Conservation (phyloP, 2,329 filamentous ascomycete species). For the Arachnomyces sp. region DNA sequence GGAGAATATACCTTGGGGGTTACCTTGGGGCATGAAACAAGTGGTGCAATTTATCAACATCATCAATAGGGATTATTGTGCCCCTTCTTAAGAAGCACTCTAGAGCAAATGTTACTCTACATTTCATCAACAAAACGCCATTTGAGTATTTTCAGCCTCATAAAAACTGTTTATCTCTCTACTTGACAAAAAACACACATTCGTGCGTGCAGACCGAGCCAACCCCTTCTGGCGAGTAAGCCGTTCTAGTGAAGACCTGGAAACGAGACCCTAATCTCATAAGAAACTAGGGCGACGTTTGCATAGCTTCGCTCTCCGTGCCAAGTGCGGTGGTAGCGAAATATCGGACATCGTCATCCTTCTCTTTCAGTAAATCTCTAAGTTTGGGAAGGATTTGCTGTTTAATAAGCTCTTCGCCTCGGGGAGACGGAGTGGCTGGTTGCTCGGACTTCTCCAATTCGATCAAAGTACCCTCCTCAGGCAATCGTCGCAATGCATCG, state of each 20-base stretch:
- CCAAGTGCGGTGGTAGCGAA: constrained; percentile 85
- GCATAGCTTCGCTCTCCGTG: constrained; percentile 46
- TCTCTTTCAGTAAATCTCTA: constrained; percentile 92
- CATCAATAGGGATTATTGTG: too few relatives aligned
- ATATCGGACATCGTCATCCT: constrained; percentile 96
- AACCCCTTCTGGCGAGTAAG: too few relatives aligned
- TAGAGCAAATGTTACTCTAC: constrained; percentile 19
- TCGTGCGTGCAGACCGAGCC: too few relatives aligned
- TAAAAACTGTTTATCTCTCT: constrained; percentile 30
- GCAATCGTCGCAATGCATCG: constrained; percentile 82
- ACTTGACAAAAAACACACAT: constrained; percentile 22
- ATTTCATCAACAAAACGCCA: constrained; percentile 25
- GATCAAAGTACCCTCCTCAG: constrained; percentile 78
- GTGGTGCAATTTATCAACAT: neutral
- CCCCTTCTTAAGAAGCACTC: too few relatives aligned
- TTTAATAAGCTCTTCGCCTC: constrained; percentile 72
- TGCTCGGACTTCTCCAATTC: constrained; percentile 72
- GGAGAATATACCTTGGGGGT: too few relatives aligned
- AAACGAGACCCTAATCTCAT: constrained; percentile 2
- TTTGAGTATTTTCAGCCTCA: constrained; percentile 26
- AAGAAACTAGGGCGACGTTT: constrained; percentile 40
- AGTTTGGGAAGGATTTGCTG: constrained; percentile 81
- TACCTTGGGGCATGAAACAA: too few relatives aligned
- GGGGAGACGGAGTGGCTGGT: constrained; percentile 55
- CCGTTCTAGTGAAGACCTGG: neutral